These are phyloP conservation scores for Melaleuca alternifolia DNA, from an alignment of 345 rosid species.

Conservation along the genomic window DNA sequence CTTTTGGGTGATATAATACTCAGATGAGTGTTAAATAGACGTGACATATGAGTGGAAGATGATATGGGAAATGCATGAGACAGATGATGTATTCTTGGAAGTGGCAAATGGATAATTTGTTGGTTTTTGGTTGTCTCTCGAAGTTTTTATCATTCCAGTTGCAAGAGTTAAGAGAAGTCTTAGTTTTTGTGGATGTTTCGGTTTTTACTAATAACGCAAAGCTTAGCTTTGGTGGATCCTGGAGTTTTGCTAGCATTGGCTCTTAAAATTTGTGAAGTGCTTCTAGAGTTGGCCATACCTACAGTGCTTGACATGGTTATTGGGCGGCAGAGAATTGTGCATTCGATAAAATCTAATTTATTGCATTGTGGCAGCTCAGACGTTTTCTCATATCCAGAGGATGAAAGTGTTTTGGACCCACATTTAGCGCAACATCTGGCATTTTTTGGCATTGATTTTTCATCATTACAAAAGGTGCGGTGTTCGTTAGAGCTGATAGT, in stretches of 20 bases:
- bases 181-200: background rate
- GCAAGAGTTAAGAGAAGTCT: background rate
- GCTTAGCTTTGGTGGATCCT: background rate
- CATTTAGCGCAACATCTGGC: slow-evolving; percentile 87
- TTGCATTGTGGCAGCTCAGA: slow-evolving; percentile 88
- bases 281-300: background rate
- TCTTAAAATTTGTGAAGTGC: background rate
- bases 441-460: slow-evolving; percentile 94
- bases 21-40: background rate
- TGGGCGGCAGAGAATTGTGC: background rate
- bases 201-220: background rate
- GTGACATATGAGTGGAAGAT: background rate
- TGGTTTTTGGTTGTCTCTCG: background rate
- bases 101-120: background rate
- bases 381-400: slow-evolving; percentile 94
- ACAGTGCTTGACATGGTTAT: background rate
- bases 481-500: background rate
- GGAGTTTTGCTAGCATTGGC: background rate
- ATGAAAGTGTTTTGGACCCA: slow-evolving; percentile 85
- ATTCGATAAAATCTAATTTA: slow-evolving; percentile 26
- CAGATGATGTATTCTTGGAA: background rate
- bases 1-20: background rate
- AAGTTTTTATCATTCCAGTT: background rate
- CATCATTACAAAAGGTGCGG: slow-evolving; percentile 79
- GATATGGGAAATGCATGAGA: background rate